Percentiles rank a stretch among this genome's conserved stretches.
phyloP scores from a whole-genome alignment of 1,284 basidiomycete genomes.

The Chalciporus sp. region DNA sequence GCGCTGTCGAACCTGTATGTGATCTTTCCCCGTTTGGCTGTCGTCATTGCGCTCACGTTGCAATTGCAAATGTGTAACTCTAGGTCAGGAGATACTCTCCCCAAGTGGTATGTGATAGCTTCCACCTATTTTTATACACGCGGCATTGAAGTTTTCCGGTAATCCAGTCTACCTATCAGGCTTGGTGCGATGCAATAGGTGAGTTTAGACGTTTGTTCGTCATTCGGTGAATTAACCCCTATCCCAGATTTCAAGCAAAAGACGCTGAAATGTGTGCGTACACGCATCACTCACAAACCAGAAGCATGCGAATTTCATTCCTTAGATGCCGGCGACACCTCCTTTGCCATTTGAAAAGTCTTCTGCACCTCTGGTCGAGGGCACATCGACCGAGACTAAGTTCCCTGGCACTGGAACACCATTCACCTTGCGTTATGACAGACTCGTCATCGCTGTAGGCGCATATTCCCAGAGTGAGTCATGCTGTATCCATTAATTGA shows the following conservation, averaged over 20 bases:
- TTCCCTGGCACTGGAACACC: conserved; percentile 11
- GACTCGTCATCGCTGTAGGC: conserved; percentile 83
- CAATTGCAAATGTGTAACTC: not conserved
- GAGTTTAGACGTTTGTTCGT: conserved; percentile 10
- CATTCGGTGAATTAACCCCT: conserved; percentile 11
- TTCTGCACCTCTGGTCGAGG: conserved; percentile 11
- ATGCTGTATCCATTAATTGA: conserved; percentile 3
- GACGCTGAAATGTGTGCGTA: conserved; percentile 57
- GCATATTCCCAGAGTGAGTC: conserved; percentile 78
- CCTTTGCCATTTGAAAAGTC: conserved; percentile 38
- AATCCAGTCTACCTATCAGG: conserved; percentile 61
- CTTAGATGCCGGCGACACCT: conserved; percentile 59
- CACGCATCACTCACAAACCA: not conserved
- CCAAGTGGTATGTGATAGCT: conserved; percentile 46
- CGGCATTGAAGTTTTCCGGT: not conserved
- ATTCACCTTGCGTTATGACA: conserved; percentile 72
- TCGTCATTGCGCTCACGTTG: conserved; percentile 17
- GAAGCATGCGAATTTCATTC: not conserved
- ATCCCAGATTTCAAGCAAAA: conserved; percentile 63
- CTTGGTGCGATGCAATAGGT: conserved; percentile 74
- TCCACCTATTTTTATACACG: not conserved
- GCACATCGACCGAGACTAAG: conserved; percentile 13
- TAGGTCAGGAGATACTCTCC: conserved; percentile 60
- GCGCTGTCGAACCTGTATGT: conserved; percentile 77
- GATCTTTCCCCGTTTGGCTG: conserved; percentile 2